These are phyloP conservation scores for Triadica sebifera DNA, from an alignment of 345 rosid species.

Conservation along the genomic window DNA sequence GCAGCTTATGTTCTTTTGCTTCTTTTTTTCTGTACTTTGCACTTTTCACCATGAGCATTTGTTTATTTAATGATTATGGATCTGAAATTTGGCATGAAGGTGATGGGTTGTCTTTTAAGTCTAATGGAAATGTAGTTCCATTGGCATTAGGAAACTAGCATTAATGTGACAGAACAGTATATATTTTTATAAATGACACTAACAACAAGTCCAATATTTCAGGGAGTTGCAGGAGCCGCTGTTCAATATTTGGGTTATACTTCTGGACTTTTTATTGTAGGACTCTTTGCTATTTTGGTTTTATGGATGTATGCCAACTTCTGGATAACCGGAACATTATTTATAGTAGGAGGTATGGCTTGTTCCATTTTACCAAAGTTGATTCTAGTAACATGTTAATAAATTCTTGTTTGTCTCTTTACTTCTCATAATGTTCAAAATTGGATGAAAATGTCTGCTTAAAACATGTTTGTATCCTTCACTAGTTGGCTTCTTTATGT, in stretches of 20 bases:
- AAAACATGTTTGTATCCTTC: neutral
- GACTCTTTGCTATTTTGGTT: conserved; percentile 75
- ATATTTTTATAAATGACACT: conserved; percentile 1
- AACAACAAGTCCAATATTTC: conserved; percentile 27
- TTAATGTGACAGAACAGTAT: neutral
- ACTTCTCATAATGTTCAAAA: neutral
- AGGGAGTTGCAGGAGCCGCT: conserved; percentile 93
- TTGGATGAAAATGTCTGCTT: neutral
- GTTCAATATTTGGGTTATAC: conserved; percentile 82
- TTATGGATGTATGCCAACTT: conserved; percentile 99
- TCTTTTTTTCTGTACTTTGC: neutral
- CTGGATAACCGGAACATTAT: conserved; percentile 92
- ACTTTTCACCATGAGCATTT: neutral
- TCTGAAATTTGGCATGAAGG: neutral
- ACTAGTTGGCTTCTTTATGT: neutral
- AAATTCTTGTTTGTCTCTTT: neutral
- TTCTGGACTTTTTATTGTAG: conserved; percentile 93
- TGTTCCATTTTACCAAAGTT: conserved; percentile 13
- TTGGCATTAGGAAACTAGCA: neutral
- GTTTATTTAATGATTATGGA: neutral
- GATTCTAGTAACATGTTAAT: neutral
- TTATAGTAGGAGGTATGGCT: conserved; percentile 87
- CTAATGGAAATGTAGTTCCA: neutral
- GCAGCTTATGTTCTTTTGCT: neutral
- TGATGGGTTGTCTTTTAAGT: neutral